A percentile compares a stretch with the other conserved stretches of the same genome.
Conservation (phyloP, 176 grass and related monocot genomes). For the Phoenix dactylifera region DNA sequence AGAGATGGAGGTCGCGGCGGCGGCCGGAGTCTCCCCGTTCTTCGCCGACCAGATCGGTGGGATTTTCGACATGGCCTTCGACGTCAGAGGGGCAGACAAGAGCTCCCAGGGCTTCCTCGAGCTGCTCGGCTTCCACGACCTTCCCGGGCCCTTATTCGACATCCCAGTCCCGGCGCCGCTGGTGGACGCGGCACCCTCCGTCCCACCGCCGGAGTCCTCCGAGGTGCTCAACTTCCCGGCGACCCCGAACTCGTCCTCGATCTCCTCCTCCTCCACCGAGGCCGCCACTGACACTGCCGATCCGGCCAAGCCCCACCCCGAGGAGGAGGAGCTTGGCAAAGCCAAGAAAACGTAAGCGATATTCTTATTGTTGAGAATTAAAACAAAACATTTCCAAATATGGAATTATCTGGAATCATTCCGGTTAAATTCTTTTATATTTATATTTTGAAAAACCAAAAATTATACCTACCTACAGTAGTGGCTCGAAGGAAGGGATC, state of each 20-base stretch:
- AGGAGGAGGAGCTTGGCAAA: not conserved
- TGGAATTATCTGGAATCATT: no score
- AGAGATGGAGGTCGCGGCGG: slow-evolving; percentile 1
- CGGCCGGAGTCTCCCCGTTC: not conserved
- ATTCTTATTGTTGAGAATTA: no score
- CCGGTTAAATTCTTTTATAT: no score
- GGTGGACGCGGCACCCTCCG: not conserved
- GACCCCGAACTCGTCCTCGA: slow-evolving; percentile 9
- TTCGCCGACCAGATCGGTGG: not conserved
- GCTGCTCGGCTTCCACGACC: slow-evolving; percentile 2
- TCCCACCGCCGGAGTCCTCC: not conserved
- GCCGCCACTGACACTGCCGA: not conserved
- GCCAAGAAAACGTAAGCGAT: no score
- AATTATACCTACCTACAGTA: no score
- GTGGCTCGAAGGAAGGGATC: no score
- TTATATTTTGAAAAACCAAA: no score
- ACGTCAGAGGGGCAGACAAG: not conserved
- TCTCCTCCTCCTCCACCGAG: slow-evolving; percentile 14
- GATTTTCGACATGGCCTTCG: not conserved
- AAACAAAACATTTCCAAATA: no score
- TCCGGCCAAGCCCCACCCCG: not conserved
- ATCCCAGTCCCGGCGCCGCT: not conserved
- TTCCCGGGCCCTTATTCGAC: not conserved
- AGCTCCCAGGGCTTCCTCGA: slow-evolving; percentile 5
- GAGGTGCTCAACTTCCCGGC: slow-evolving; percentile 3